These are phyloP conservation scores for Beauveria caledonica DNA, from an alignment of 2,329 filamentous ascomycete genomes.

Conservation along the genomic window DNA sequence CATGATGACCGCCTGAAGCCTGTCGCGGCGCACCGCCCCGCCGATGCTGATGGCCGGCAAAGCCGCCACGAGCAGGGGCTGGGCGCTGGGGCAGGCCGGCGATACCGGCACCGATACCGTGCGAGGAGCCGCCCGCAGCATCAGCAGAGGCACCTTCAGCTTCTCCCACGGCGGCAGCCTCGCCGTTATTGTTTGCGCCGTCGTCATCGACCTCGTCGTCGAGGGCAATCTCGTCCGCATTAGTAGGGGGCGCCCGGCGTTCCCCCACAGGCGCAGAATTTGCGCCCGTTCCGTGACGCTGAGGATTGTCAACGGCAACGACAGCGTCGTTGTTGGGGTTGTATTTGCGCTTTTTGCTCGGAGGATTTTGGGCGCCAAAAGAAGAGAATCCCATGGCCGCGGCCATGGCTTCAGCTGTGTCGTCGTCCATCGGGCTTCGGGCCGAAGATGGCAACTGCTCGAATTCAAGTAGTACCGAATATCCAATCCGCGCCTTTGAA, in stretches of 20 bases:
- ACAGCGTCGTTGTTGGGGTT: constrained; percentile 47
- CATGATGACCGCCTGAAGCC: constrained; percentile 8
- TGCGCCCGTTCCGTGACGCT: constrained; percentile 25
- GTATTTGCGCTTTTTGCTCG: constrained; percentile 60
- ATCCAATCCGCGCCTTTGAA: too few relatives aligned
- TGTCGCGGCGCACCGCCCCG: constrained; percentile 19
- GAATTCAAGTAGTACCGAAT: neutral
- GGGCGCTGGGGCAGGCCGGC: constrained; percentile 26
- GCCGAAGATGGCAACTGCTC: neutral
- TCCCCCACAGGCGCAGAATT: constrained; percentile 30
- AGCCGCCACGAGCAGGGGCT: constrained; percentile 13
- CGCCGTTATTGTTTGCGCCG: neutral
- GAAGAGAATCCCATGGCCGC: constrained; percentile 65
- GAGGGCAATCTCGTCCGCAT: constrained; percentile 39
- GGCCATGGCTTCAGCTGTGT: constrained; percentile 48
- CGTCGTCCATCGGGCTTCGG: constrained; percentile 7
- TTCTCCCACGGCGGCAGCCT: neutral
- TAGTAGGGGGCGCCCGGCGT: constrained; percentile 18
- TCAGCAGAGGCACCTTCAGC: neutral
- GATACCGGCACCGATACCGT: constrained; percentile 27
- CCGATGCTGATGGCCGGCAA: constrained; percentile 10
- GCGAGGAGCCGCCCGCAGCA: constrained; percentile 12
- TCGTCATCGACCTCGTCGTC: constrained; percentile 25
- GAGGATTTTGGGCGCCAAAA: constrained; percentile 50
- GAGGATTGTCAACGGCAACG: constrained; percentile 17